Percentiles rank a stretch among this genome's conserved stretches.
phyloP scores from a whole-genome alignment of 305 asterid species.

The Fraxinus dipetala region DNA sequence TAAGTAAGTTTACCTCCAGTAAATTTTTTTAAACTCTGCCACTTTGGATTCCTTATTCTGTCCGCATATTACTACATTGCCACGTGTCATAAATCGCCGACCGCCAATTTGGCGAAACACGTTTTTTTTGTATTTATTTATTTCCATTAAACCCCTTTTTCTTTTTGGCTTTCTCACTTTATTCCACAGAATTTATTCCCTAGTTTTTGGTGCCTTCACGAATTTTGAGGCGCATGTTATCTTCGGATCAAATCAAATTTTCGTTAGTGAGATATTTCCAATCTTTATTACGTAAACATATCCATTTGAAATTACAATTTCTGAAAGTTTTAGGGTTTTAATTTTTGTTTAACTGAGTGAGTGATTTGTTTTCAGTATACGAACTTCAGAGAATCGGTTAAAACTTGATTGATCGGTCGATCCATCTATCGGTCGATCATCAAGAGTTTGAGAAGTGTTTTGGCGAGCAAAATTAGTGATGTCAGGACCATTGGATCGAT shows the following conservation, averaged over 20 bases:
- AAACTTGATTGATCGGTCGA: constrained; percentile 25
- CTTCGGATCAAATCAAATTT: constrained; percentile 36
- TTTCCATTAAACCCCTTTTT: neutral
- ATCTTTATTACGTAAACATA: constrained; percentile 2
- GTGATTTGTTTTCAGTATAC: constrained; percentile 19
- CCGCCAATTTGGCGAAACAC: constrained; percentile 20
- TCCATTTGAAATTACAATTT: constrained; percentile 22
- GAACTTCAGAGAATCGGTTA: constrained; percentile 9
- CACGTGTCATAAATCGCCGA: constrained; percentile 19
- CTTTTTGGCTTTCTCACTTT: constrained; percentile 3
- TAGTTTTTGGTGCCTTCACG: constrained; percentile 23
- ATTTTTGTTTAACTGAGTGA: constrained; percentile 21
- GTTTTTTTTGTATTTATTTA: neutral
- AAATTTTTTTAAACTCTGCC: neutral
- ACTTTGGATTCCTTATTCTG: neutral
- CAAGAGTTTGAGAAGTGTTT: constrained; percentile 18
- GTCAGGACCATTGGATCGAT: constrained; percentile 68
- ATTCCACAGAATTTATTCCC: constrained; percentile 19
- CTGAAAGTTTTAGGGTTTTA: constrained; percentile 7
- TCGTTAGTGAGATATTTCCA: constrained; percentile 16
- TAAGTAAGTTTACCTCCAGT: neutral
- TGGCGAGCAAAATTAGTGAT: constrained; percentile 37
- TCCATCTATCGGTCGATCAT: constrained; percentile 23
- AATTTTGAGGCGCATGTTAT: constrained; percentile 31
- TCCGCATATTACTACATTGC: neutral